Conservation (phyloP, 2,329 filamentous ascomycete genomes). For the Neospermospora avenae region DNA sequence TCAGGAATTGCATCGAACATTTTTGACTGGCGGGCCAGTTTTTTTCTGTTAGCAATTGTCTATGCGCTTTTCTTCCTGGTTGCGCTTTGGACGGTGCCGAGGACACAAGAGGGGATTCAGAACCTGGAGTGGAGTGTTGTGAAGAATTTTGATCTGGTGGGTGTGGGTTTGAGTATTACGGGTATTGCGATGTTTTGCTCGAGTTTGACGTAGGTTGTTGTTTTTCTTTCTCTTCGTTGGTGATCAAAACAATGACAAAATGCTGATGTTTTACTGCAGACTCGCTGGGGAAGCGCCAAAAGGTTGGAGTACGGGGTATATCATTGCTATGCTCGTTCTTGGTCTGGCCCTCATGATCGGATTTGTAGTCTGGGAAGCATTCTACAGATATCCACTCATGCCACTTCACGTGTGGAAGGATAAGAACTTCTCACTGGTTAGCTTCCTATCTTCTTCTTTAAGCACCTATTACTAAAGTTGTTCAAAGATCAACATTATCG, state of each 20-base stretch:
- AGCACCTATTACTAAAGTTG: constrained; percentile 4
- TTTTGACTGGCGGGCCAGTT: constrained; percentile 61
- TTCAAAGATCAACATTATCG: constrained; percentile 53
- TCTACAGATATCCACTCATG: constrained; percentile 49
- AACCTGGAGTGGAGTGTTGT: constrained; percentile 37
- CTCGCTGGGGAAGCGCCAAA: constrained; percentile 40
- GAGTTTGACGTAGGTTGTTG: constrained; percentile 32
- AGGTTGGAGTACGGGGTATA: constrained; percentile 61
- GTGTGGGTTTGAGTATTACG: constrained; percentile 57
- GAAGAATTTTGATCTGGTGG: constrained; percentile 58
- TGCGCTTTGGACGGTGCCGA: constrained; percentile 59
- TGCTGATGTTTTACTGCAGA: too few species aligned
- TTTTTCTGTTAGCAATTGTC: constrained; percentile 62
- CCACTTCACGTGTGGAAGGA: constrained; percentile 56
- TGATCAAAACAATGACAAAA: too few species aligned
- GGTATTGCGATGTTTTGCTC: constrained; percentile 47
- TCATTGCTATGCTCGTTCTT: constrained; percentile 59
- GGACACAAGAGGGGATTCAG: constrained; percentile 44
- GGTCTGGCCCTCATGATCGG: constrained; percentile 53
- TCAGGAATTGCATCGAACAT: constrained; percentile 60
- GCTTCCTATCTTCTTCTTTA: constrained; percentile 19
- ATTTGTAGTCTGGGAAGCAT: constrained; percentile 62
- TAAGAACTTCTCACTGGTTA: constrained; percentile 59
- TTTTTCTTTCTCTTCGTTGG: not conserved
- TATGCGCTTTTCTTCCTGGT: constrained; percentile 57